Conservation (phyloP, 495 filamentous ascomycete genomes). For the Xylaria scruposa region DNA sequence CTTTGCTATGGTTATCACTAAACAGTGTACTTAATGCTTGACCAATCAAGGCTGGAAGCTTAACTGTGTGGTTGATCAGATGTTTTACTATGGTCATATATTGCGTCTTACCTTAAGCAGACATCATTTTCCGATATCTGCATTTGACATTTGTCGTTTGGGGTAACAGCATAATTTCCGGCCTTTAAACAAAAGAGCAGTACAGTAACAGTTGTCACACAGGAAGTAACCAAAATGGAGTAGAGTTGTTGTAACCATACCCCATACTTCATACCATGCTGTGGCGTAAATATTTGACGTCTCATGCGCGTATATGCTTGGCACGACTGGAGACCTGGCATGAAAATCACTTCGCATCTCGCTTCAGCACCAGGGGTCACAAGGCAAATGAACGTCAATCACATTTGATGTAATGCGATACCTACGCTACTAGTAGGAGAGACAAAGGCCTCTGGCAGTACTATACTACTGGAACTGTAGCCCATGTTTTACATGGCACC, state of each 20-base stretch:
- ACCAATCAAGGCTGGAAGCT: not conserved
- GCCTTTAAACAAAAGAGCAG: not conserved
- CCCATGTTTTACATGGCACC: not conserved
- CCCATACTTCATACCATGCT: constrained; percentile 5
- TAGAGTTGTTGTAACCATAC: constrained; percentile 9
- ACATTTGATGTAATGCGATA: constrained; percentile 10
- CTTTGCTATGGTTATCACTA: not conserved
- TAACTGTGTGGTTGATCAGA: not conserved
- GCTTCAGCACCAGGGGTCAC: constrained; percentile 23
- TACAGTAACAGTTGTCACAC: constrained; percentile 4
- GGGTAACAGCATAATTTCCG: constrained; percentile 21
- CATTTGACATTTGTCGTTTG: constrained; percentile 16
- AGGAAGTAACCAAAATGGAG: not conserved
- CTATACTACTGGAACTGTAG: not conserved
- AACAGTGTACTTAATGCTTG: not conserved
- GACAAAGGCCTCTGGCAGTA: not conserved
- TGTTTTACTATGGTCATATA: not conserved
- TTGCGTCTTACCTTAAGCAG: not conserved
- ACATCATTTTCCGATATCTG: constrained; percentile 12
- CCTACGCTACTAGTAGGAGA: not conserved
- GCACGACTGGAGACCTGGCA: constrained; percentile 16
- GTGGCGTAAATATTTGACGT: constrained; percentile 19
- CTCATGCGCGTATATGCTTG: constrained; percentile 21
- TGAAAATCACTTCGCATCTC: constrained; percentile 22
- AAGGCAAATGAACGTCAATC: constrained; percentile 17